phyloP scores from a whole-genome alignment of 495 filamentous ascomycete genomes.

The Xylaria venustula region DNA sequence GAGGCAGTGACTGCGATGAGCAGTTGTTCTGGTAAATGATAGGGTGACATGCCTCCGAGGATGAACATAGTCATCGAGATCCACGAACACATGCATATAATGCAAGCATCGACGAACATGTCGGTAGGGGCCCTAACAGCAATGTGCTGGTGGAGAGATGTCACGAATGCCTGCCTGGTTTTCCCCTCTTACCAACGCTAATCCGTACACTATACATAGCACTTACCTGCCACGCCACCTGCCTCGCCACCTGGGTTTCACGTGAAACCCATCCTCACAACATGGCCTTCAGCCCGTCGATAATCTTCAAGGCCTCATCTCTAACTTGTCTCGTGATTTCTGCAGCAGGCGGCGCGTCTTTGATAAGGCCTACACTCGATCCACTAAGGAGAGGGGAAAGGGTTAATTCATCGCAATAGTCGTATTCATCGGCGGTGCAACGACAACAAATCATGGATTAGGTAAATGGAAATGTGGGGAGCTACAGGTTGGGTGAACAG shows the following conservation, averaged over 20 bases:
- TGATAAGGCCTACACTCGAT: slow-evolving; percentile 61
- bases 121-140: no score
- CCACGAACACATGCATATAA: not conserved
- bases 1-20: no score
- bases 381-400: slow-evolving; percentile 35
- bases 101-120: not conserved
- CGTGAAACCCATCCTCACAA: not conserved
- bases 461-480: not conserved
- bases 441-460: not conserved
- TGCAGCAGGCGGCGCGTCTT: slow-evolving; percentile 64
- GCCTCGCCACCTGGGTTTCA: no score
- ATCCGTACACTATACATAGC: no score
- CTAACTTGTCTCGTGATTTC: slow-evolving; percentile 71
- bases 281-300: slow-evolving; percentile 22
- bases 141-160: no score
- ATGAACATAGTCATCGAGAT: not conserved
- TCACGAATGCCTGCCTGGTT: no score
- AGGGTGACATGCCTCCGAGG: no score
- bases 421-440: not conserved
- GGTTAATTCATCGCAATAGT: not conserved
- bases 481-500: not conserved
- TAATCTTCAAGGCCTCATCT: slow-evolving; percentile 57
- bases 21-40: no score
- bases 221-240: no score
- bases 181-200: no score